These are phyloP conservation scores for Dichomitus squalens DNA, from an alignment of 1,284 basidiomycete genomes.

Conservation along the genomic window DNA sequence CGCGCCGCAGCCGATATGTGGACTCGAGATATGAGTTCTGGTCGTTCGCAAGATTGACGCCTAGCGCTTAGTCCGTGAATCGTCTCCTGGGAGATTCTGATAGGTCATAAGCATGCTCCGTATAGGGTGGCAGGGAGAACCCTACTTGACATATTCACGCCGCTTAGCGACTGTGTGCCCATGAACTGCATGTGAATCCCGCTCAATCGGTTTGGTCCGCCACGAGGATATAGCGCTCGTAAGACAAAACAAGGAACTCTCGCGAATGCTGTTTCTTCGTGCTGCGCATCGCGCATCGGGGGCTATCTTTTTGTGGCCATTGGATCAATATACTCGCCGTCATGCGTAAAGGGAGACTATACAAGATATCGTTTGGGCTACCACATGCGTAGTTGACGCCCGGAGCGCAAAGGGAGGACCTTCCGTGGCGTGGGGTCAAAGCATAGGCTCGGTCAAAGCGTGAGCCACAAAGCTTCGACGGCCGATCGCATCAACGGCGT, in stretches of 20 bases:
- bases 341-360: not conserved
- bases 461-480: constrained; percentile 14
- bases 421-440: not conserved
- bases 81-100: not conserved
- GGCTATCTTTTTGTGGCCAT: too few species aligned
- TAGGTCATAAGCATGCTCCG: not conserved
- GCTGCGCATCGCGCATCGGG: too few species aligned
- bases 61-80: not conserved
- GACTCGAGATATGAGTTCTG: not conserved
- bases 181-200: too few species aligned
- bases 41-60: not conserved
- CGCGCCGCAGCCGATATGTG: not conserved
- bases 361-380: not conserved
- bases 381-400: not conserved
- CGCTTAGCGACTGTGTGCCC: too few species aligned
- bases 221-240: not conserved
- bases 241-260: not conserved
- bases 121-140: too few species aligned
- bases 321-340: not conserved
- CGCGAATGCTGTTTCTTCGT: not conserved
- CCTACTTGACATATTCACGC: too few species aligned
- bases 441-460: constrained; percentile 2
- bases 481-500: not conserved
- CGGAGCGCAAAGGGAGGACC: not conserved
- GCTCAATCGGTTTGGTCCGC: not conserved